Base-by-base conservation (phyloP, 139 green algal species). In the Auxenochlorella pyrenoidosa region DNA sequence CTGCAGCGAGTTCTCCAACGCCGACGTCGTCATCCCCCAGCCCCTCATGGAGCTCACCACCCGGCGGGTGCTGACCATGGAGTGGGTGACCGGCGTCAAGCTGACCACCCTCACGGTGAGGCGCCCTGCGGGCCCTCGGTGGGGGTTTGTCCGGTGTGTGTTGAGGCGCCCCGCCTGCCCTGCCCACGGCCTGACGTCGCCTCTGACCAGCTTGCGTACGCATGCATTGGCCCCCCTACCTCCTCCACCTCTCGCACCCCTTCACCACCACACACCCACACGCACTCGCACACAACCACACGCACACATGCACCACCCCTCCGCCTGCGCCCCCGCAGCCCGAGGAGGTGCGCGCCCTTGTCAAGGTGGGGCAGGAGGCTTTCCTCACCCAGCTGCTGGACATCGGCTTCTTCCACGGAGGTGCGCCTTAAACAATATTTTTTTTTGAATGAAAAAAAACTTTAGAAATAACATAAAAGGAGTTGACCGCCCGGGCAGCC, bases 341-440 rank as follows among this genome's bases (percentile, higher is more conserved):
- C 0, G 91, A 93, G 40, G 96, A 98, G 87, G 92, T 99, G 44
- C 77, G 90, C 1, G 70, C 63, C 0, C 89, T 99, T 72, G 92
- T 97, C 30, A 90, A 88, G 22, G 88, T 96, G 1, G 96, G 95
- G 6, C 96, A 98, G 89, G 96, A 98, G 83, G 94, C 94, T 16
- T 99, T 98, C 91, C 92, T 99, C 22, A 96, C 94, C 3, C 97
- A 99, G 91, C 94, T 99, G 87, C 94, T 99, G 75, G 94, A 99
- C 51, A 66, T 94, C n/a, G 96, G 96, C 47, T 98, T 97, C 87
- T 97, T 98, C 91, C 96, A 98, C 89, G 92, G 93, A 36, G 82
- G 82, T 87, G 81, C 5, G 79, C 30, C 5, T 36, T 26, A 44
- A 28, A 5, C 24, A 16, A 4, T 21, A 30, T 16, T 21, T 4